Conservation (phyloP, 2,329 filamentous ascomycete species). For the Xylariaceae sp. region DNA sequence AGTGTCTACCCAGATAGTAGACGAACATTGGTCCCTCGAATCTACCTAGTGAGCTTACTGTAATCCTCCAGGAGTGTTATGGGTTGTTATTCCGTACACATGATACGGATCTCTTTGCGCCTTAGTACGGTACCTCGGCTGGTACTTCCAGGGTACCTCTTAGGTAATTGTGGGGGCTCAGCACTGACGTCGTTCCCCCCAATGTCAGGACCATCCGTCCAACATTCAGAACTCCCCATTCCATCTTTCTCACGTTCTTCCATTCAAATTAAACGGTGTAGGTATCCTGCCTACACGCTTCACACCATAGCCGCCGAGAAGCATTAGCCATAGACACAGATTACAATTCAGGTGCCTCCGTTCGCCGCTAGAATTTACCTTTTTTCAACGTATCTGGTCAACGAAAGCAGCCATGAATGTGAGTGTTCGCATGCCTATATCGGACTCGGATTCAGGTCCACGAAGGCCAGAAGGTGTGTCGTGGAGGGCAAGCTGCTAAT, state of each 20-base stretch:
- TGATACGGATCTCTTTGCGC: too few species aligned
- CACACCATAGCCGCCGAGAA: background rate
- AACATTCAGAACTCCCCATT: background rate
- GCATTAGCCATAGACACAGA: background rate
- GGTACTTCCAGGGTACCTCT: too few species aligned
- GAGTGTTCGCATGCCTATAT: background rate
- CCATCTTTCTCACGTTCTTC: background rate
- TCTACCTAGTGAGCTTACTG: too few species aligned
- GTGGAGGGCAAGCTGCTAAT: constrained; percentile 5
- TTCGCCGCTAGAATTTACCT: background rate
- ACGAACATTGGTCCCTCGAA: too few species aligned
- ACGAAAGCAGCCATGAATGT: constrained; percentile 16
- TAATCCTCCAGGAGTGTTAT: too few species aligned
- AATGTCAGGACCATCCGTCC: background rate
- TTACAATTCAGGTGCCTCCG: background rate
- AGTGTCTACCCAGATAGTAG: too few species aligned
- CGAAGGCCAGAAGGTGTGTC: background rate
- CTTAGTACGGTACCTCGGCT: too few species aligned
- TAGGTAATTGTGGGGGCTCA: background rate
- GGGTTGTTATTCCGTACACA: too few species aligned
- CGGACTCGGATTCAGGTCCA: background rate
- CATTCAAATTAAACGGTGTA: background rate
- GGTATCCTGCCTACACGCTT: background rate
- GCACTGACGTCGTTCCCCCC: background rate
- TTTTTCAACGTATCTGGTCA: background rate